phyloP scores from a whole-genome alignment of 1,284 basidiomycete genomes.

The Papiliotrema laurentii region DNA sequence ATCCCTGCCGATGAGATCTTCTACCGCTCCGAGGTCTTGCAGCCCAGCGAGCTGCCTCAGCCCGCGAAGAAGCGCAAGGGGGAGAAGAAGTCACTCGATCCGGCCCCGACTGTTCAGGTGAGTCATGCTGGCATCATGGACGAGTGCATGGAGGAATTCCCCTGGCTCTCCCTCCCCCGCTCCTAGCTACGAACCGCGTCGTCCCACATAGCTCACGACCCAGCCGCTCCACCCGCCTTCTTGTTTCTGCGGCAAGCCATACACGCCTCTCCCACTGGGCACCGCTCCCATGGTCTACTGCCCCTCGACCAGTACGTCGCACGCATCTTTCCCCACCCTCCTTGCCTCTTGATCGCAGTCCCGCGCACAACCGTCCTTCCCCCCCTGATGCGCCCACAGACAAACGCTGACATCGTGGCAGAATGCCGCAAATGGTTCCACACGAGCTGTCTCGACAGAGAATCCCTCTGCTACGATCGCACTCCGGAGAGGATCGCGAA shows the following conservation, averaged over 20 bases:
- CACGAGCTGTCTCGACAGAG: constrained; percentile 12
- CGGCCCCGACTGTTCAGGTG: too few relatives aligned
- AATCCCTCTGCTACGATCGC: not conserved
- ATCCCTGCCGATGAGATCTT: too few relatives aligned
- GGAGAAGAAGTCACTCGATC: too few relatives aligned
- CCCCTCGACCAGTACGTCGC: constrained; percentile 12
- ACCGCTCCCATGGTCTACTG: constrained; percentile 22
- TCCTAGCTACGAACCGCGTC: not conserved
- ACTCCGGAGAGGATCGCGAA: not conserved
- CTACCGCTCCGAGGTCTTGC: too few relatives aligned
- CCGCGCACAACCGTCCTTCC: too few relatives aligned
- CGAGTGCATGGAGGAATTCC: too few relatives aligned
- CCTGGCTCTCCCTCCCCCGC: too few relatives aligned
- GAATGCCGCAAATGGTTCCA: constrained; percentile 25
- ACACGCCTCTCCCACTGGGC: constrained; percentile 10
- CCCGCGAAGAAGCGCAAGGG: too few relatives aligned
- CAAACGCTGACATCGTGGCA: constrained; percentile 2
- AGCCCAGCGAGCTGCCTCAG: too few relatives aligned
- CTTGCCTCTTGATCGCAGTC: too few relatives aligned
- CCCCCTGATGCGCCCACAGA: not conserved
- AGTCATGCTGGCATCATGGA: too few relatives aligned
- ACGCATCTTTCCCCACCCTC: too few relatives aligned
- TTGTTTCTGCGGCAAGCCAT: constrained; percentile 20
- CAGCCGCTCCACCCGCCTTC: constrained; percentile 15
- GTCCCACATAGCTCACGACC: not conserved